Evolutionary conservation across 768 basidiomycete species (phyloP), one percentile per base, ranked within the genome.

Genomic region (Nidularia pulvinata): DNA sequence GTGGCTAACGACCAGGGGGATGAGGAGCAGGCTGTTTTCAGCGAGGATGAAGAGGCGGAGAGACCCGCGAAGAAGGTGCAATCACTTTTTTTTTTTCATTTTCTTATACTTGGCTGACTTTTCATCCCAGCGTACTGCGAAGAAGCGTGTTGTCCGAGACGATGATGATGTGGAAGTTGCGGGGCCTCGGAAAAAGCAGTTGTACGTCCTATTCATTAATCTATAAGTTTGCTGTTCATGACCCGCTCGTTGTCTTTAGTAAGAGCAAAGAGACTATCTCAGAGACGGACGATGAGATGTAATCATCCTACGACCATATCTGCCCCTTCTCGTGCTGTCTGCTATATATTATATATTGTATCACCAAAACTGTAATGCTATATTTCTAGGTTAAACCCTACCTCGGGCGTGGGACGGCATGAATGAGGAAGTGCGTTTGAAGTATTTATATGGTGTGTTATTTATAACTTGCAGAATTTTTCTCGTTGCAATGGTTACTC

Each of bases 251-350:
- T 37, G 19, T 57, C 49, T 53, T 10, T 56, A 95, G 93, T 65
- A 95, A 95, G 78, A 94, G 91, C 63, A 93, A 92, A 69, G 93
- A 87, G 61, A 81, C 85, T 68, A 83, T 96, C 48, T 88, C 88
- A 6, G 92, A 95, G 65, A 92, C 91, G 2, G 93, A 95, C 65
- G 93, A 91, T 32, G 89, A 90, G 50, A 88, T 87, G 85, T 74
- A 80, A 65, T 88, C n/a, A n/a, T n/a, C n/a, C n/a, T n/a, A n/a
- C n/a, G n/a, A n/a, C n/a, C n/a, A n/a, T n/a, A n/a, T n/a, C n/a
- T n/a, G n/a, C n/a, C n/a, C n/a, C n/a, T n/a, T n/a, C n/a, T n/a
- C n/a, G n/a, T n/a, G n/a, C n/a, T n/a, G n/a, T n/a, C n/a, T n/a
- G n/a, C n/a, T n/a, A n/a, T n/a, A n/a, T n/a, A n/a, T n/a, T n/a